Evolutionary conservation across 305 asterid genomes (phyloP), one percentile per base, ranked within the genome.

Genomic region (Plantago lanceolata): DNA sequence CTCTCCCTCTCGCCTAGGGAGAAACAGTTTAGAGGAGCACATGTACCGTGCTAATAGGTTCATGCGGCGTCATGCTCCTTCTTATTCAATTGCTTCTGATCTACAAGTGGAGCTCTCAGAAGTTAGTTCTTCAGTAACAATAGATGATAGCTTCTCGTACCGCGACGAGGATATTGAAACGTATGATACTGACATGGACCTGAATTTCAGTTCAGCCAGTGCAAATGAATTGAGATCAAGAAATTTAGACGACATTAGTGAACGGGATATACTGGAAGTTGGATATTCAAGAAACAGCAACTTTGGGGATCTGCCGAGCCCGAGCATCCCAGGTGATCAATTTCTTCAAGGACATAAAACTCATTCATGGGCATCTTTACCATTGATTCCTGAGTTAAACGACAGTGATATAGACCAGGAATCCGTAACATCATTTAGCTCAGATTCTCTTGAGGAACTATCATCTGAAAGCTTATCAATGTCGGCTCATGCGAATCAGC

Each of bases 41-140:
- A 54, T 72, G 28, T 68, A 58, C 50, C 80, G 69, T 48, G 68
- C 81, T 1, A 73, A 76, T 19, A 74, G 45, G 60, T 56, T 68
- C 3, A 56, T 59, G 40, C 68, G 48, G 21, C 73, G 26, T 21
- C 96, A 79, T 68, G 28, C 75, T 15, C 79, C 82, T 44, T 67
- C 85, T 58, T 69, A 72, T 54, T 94, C 97, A 19, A 79, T 87
- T 43, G 95, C 89, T 69, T 93, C 99, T 12, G 99, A 88, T 64
- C 56, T 94, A 83, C 95, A 90, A 68, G 99, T 93, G 17, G 97
- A 93, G 82, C 82, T 82, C 54, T 86, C 96, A 9, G 95, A 94
- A 62, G 57, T 87, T 17, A 78, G 95, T 63, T 89, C 92, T 2
- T 84, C 84, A 7, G 65, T 59, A 5, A 79, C 85, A 14, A 71